Base-by-base conservation (phyloP, 768 basidiomycete species). In the Crepidotus variabilis region DNA sequence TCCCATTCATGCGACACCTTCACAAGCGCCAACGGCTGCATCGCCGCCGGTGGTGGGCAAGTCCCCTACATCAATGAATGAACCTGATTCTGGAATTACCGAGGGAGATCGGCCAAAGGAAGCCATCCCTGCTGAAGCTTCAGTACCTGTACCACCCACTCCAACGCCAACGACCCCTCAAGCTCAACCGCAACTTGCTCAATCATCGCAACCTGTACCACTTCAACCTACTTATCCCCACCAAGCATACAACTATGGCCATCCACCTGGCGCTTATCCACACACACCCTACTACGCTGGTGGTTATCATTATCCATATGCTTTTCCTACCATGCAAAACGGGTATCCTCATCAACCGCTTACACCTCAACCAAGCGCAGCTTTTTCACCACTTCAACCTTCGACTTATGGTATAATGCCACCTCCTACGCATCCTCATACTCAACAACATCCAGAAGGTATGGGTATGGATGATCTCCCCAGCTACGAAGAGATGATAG, bases 401-500 rank as follows among this genome's bases (percentile, higher is more conserved):
- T 54, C 67, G 45, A 57, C 72, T 20, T 61, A 70, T 14, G 70
- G 71, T 45, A 67, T 67, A 36, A 63, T 60, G 22, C 56, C 33
- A 20, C 47, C 47, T 32, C 55, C 47, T 33, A 46, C 20, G 32
- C 51, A 39, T 36, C 60, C 3, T 22, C 21, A 43, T 20, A 11
- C 56, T 64, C n/a, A 62, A 62, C 53, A 59, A 54, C 45, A 57
- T 32, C 47, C 57, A 57, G 52, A 51, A 61, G 20, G 54, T 68
- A 20, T 61, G 39, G 60, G 67, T 5, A 65, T 67, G 8, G 80
- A 81, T 28, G 82, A 91, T 62, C 76, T 94, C 50, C 92, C 92
- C 6, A 89, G 87, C 60, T 94, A 94, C 56, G 92, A 94, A 65
- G 92, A 94, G 59, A 94, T 94, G 92, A 89, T 94, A 16, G 88